Evolutionary conservation across 2,329 filamentous ascomycete genomes (phyloP), one percentile per base, ranked within the genome.

Genomic region (Pestalotiopsis sp.): DNA sequence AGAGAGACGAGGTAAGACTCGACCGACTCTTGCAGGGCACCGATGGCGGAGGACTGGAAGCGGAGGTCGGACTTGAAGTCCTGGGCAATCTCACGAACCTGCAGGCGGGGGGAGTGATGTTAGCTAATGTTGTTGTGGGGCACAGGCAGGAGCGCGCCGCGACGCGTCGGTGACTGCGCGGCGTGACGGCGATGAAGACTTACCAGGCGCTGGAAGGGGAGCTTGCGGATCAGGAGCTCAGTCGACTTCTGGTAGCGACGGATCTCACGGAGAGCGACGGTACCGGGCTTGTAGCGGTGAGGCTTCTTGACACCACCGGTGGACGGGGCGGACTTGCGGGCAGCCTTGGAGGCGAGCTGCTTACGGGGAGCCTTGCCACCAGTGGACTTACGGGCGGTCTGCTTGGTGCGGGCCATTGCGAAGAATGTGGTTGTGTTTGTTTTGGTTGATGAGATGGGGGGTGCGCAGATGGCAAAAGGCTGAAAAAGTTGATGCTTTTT

Each of bases 331-430:
- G 92, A 94, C 91, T 99, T 99, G 87, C 96, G 94, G 79, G 96
- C 95, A 75, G 95, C 96, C 93, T 98, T 98, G 88, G 94, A 97
- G 78, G 95, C 95, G 80, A 98, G 94, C 90, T 98, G 94, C 93
- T 99, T 99, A 85, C 90, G 89, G 71, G 89, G 89, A 76, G 90
- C 90, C 87, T 92, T 92, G 87, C 90, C 90, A 89, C 90, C 90
- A 77, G 90, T 92, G 82, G 90, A 92, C 88, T 97, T 91, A 80
- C 89, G 88, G 77, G 88, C 88, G 77, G 86, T 89, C 80, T 89
- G 87, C 86, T 89, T 89, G 72, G 87, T 89, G 78, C 87, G 87
- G 75, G 87, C 87, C 87, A 89, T 89, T 84, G 78, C 81, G 77
- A 69, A 76, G 78, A 75, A 79, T 75, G 38, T 58, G 72, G 69